A percentile compares a stretch with the other conserved stretches of the same genome.
Evolutionary conservation across 2,329 filamentous ascomycete species (phyloP).

Genomic region (Neospermospora avenae): DNA sequence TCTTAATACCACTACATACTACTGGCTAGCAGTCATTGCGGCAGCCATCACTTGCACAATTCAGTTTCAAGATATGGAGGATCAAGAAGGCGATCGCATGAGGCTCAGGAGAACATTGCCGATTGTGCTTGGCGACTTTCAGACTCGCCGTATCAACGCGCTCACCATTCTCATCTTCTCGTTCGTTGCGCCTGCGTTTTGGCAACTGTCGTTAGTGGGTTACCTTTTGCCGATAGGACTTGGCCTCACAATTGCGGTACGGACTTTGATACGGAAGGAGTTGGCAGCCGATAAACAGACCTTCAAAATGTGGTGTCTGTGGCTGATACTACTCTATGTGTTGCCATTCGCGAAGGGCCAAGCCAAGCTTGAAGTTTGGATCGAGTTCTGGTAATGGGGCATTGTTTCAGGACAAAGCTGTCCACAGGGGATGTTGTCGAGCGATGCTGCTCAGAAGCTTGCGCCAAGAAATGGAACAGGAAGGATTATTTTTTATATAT

Average conservation of each 20-base stretch:
- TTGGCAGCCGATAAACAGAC: conserved; percentile 3
- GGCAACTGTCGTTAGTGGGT: neutral
- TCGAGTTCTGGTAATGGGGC: neutral
- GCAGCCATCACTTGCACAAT: conserved; percentile 23
- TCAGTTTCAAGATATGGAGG: conserved; percentile 35
- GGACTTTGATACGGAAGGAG: neutral
- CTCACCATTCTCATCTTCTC: conserved; percentile 1
- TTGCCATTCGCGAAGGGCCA: conserved; percentile 4
- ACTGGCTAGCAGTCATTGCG: conserved; percentile 9
- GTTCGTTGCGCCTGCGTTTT: neutral
- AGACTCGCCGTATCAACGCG: neutral
- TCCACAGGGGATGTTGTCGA: too few species aligned
- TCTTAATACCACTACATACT: conserved; percentile 1
- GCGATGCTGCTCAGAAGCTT: too few species aligned
- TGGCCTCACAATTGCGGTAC: neutral
- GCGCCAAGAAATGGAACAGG: too few species aligned
- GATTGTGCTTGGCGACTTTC: conserved; percentile 19
- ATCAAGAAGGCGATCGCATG: conserved; percentile 29
- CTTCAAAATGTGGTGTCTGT: conserved; percentile 7
- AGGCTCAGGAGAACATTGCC: conserved; percentile 30
- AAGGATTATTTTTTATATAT: too few species aligned
- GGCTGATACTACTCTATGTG: conserved; percentile 4
- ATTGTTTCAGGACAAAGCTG: too few species aligned
- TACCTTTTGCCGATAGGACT: neutral
- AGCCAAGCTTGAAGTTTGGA: neutral